Evolutionary conservation across 129 eudicot genomes (phyloP), one percentile per base, ranked within the genome.

Genomic region (Calendula officinalis): DNA sequence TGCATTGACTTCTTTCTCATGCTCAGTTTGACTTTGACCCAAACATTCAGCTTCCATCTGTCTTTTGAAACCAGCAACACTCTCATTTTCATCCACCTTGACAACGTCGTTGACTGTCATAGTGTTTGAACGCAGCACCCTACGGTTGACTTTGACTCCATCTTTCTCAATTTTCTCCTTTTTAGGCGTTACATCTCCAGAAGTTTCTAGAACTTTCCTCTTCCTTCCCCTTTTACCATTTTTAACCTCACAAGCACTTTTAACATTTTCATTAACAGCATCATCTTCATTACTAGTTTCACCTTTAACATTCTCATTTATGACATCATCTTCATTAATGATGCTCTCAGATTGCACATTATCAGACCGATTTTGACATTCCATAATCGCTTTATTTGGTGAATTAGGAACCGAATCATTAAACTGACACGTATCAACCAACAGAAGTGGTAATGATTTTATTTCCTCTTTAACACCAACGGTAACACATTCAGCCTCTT

Each of bases 71-170:
- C 69, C 62, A 46, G 49, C 46, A 54, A 61, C 54, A 39, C 78
- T 75, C 63, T 69, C 78, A 34, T 59, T 64, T 38, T 52, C 74
- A 58, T 61, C 78, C 67, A 75, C 75, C 72, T 69, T 70, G 36
- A 70, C 77, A 54, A 68, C 59, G 15, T 56, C 72, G 70, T 63
- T 70, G 53, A 41, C 56, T 2, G 77, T 66, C 76, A 50, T 52
- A 32, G 73, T 69, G 68, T 77, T 82, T n/a, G 98, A 84, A 69
- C 98, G 78, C 81, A 91, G 69, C 38, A 84, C 80, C 85, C 88
- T 82, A 42, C 76, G 69, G 22, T 9, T 57, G 22, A 70, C 66
- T 44, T 60, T 67, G 4, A 64, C 39, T 37, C 37, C 48, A 42
- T 56, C 72, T 46, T 69, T 69, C 56, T 66, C 45, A 17, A 13